Evolutionary conservation across 2,329 filamentous ascomycete species (phyloP).

Genomic region (Beauveria sp.): DNA sequence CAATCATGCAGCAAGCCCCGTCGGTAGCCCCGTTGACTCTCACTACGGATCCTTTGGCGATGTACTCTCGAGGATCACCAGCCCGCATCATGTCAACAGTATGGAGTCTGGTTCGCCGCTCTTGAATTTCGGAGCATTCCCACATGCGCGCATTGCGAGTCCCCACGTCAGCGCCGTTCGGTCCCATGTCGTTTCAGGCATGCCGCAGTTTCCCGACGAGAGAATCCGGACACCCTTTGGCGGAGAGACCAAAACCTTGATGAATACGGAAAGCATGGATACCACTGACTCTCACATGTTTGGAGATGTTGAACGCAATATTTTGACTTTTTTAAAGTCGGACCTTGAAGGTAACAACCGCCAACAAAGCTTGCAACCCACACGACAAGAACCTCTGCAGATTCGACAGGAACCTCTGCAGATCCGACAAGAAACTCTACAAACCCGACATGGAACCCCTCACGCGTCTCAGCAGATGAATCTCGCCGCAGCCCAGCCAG

Average conservation of each 20-base stretch:
- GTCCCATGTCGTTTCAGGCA: conserved; percentile 1
- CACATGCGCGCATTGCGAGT: conserved; percentile 23
- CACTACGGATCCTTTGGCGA: conserved; percentile 24
- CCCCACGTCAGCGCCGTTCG: conserved; percentile 18
- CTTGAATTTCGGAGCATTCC: conserved; percentile 25
- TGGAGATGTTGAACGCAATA: conserved; percentile 1
- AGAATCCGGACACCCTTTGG: not conserved
- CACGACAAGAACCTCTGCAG: not conserved
- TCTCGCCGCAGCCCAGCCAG: not conserved
- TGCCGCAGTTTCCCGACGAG: conserved; percentile 1
- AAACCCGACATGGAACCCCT: conserved; percentile 11
- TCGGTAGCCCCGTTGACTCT: conserved; percentile 25
- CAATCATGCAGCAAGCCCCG: conserved; percentile 25
- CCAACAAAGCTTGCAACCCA: not conserved
- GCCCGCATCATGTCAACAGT: conserved; percentile 22
- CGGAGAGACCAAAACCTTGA: not conserved
- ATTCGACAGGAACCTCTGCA: too few relatives aligned
- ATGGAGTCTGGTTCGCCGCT: conserved; percentile 22
- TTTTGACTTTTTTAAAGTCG: conserved; percentile 1
- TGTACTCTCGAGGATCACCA: conserved; percentile 23
- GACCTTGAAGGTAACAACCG: conserved; percentile 14
- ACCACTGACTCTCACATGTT: not conserved
- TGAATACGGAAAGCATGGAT: not conserved
- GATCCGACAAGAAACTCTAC: not conserved
- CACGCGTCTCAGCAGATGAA: not conserved